These are phyloP conservation scores for Castanea sativa DNA, from an alignment of 306 rosid genomes.

Conservation along the genomic window DNA sequence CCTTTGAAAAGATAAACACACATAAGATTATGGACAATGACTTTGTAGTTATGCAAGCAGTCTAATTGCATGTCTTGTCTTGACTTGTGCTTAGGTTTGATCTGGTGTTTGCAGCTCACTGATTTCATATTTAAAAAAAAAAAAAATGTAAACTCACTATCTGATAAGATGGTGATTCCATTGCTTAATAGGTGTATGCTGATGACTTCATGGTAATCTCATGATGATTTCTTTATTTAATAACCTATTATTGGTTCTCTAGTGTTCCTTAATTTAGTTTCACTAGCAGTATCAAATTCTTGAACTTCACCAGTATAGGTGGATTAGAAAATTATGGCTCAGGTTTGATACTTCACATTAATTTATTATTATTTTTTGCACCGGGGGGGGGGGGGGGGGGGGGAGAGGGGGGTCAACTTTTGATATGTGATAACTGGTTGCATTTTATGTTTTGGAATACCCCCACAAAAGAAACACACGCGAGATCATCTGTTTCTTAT, in stretches of 20 bases:
- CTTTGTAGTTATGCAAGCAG: not conserved
- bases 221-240: not conserved
- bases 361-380: not conserved
- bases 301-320: not conserved
- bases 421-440: not conserved
- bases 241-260: not conserved
- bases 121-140: no score
- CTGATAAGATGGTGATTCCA: not conserved
- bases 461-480: not conserved
- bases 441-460: not conserved
- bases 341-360: not conserved
- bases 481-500: not conserved
- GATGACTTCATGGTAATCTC: not conserved
- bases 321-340: not conserved
- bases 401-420: not conserved
- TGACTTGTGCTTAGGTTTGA: no score
- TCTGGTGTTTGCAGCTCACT: no score
- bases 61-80: not conserved
- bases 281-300: not conserved
- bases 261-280: not conserved
- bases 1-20: not conserved
- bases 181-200: not conserved
- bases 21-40: not conserved
- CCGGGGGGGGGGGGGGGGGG: no score
- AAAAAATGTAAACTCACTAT: not conserved